Percentiles rank a stretch among this genome's conserved stretches.
These are phyloP conservation scores for Cercospora berteroae DNA, from an alignment of 2,329 filamentous ascomycete genomes.

Conservation along the genomic window DNA sequence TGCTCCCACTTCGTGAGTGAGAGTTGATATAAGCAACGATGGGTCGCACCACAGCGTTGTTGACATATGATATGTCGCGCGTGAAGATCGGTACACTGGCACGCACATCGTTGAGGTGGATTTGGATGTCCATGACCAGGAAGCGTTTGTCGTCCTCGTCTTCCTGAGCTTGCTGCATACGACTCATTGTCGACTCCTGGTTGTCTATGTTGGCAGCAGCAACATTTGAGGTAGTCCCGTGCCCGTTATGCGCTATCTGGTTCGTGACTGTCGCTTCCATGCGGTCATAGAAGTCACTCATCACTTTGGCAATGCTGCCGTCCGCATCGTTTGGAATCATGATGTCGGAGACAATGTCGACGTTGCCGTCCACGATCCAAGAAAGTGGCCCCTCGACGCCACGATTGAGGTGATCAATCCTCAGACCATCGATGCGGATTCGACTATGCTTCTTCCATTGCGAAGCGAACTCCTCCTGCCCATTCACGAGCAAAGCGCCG, in stretches of 20 bases:
- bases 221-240: conserved; percentile 7
- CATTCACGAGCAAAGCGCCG: conserved; percentile 59
- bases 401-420: conserved; percentile 92
- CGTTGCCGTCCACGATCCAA: conserved; percentile 96
- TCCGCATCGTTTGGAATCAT: conserved; percentile 89
- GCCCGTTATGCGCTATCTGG: conserved; percentile 19
- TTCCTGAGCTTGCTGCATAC: conserved; percentile 1
- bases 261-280: conserved; percentile 83
- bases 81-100: conserved; percentile 92
- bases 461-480: conserved; percentile 60
- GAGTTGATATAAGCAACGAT: conserved; percentile 99
- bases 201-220: conserved; percentile 29
- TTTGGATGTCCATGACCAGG: conserved; percentile 89
- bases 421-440: conserved; percentile 86
- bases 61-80: conserved; percentile 87
- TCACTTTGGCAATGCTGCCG: conserved; percentile 86
- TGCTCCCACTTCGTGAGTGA: conserved; percentile 58
- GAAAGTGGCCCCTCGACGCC: conserved; percentile 91
- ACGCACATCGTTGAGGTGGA: conserved; percentile 91
- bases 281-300: conserved; percentile 96
- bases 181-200: conserved; percentile 15
- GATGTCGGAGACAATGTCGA: conserved; percentile 93
- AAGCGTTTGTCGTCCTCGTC: conserved; percentile 66
- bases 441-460: conserved; percentile 96
- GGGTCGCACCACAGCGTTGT: conserved; percentile 88